A percentile compares a stretch with the other conserved stretches of the same genome.
These are phyloP conservation scores for Eremomyces bilateralis DNA, from an alignment of 495 filamentous ascomycete species.

Conservation along the genomic window DNA sequence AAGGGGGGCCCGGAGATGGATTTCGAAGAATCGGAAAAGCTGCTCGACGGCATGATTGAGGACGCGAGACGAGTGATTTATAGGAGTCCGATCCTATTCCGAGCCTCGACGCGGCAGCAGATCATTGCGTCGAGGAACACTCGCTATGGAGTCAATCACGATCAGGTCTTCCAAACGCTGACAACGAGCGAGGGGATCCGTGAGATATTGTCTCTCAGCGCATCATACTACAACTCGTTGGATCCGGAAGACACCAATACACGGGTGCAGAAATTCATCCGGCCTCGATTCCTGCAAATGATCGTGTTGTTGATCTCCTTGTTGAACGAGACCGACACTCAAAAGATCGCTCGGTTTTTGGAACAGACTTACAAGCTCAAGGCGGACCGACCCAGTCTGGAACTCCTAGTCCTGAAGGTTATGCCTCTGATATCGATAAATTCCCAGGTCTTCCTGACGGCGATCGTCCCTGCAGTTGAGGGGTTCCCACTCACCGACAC, in stretches of 20 bases:
- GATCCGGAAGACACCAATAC: slow-evolving; percentile 10
- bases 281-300: slow-evolving; percentile 21
- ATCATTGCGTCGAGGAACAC: slow-evolving; percentile 19
- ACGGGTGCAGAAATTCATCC: slow-evolving; percentile 13
- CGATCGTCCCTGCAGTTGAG: slow-evolving; percentile 16
- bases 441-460: slow-evolving; percentile 16
- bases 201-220: slow-evolving; percentile 16
- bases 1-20: slow-evolving; percentile 14
- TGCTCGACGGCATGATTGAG: slow-evolving; percentile 20
- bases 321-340: slow-evolving; percentile 17
- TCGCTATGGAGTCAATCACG: slow-evolving; percentile 18
- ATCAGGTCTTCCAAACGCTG: slow-evolving; percentile 15
- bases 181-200: slow-evolving; percentile 20
- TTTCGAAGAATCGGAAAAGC: slow-evolving; percentile 12
- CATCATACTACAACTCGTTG: slow-evolving; percentile 18
- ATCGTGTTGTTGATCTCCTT: slow-evolving; percentile 18
- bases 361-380: slow-evolving; percentile 16
- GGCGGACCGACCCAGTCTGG: slow-evolving; percentile 14
- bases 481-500: slow-evolving; percentile 8
- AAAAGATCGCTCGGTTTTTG: slow-evolving; percentile 14
- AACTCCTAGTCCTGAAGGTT: slow-evolving; percentile 16
- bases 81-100: slow-evolving; percentile 18
- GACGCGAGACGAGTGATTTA: slow-evolving; percentile 18
- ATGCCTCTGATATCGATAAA: slow-evolving; percentile 19
- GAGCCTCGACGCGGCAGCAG: slow-evolving; percentile 16